Evolutionary conservation across 345 rosid species (phyloP).

Genomic region (Toxicodendron radicans): DNA sequence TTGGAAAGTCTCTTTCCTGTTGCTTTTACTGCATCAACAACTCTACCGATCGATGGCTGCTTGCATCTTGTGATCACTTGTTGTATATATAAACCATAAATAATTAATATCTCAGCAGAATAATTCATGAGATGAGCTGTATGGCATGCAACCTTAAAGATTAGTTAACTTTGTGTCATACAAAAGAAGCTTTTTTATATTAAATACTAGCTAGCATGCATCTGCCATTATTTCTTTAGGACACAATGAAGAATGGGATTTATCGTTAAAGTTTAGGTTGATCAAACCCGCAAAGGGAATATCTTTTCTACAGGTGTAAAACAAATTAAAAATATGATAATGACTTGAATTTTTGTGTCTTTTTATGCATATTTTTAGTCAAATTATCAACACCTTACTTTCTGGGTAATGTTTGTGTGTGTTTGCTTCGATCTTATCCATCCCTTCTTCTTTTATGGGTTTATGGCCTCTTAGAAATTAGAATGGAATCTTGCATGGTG

Average conservation of each 20-base stretch:
- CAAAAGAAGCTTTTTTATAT: no score
- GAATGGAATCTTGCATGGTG: constrained; percentile 6
- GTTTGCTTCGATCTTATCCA: neutral
- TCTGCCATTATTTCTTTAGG: neutral
- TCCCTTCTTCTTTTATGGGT: neutral
- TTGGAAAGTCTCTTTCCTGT: no score
- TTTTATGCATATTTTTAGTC: neutral
- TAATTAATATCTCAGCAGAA: no score
- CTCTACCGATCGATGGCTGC: no score
- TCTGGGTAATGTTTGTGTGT: neutral
- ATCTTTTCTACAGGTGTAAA: neutral
- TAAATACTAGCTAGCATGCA: neutral
- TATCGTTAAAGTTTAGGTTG: constrained; percentile 1
- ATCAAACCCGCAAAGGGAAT: neutral
- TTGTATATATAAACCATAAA: no score
- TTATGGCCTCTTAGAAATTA: neutral
- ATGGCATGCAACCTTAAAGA: no score
- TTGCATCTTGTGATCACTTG: no score
- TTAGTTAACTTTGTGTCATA: no score
- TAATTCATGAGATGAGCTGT: no score
- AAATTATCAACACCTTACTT: neutral
- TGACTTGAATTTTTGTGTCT: neutral
- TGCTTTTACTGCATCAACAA: no score
- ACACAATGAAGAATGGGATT: neutral
- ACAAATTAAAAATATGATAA: neutral